Base-by-base conservation (phyloP, 2,329 filamentous ascomycete genomes). In the Diplodia sapinea region DNA sequence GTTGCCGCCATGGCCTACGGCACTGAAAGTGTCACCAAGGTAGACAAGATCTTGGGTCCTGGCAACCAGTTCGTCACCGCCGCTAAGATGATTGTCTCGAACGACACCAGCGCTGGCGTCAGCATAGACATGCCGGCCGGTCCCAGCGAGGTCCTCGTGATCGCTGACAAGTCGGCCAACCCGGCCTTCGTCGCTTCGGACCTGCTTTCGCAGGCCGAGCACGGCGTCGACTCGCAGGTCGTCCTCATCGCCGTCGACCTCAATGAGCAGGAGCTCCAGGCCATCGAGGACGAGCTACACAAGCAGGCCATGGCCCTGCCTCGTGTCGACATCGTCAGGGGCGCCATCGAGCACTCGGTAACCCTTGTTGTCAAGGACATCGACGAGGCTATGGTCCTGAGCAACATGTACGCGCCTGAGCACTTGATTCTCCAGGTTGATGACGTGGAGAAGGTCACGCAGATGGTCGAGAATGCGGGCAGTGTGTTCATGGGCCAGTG, bases 41-140 rank as follows among this genome's bases (percentile, higher is more conserved):
- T 99, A 8, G 95, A 99, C 85, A 99, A 99, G 87, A 97, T 99
- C 73, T 88, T 98, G 13, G 95, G 95, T 0, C 95, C 95, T 2
- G 95, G 95, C 43, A 99, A 99, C 81, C 95, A 98, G 79, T 99
- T 98, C 76, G 95, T 99, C 50, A 99, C 95, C 0, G 95, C 95
- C 0, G 95, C 92, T 64, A 99, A 99, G 87, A 99, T 99, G 95
- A 86, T 94, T 73, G 95, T 99, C 52, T 92, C 91, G 80, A 99
- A 99, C 79, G 95, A 99, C 78, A 98, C 95, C 54, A 96, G 93
- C 69, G 95, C 95, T 13, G 91, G 92, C 26, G 94, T 97, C 50
- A 90, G 93, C 79, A 99, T 99, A 74, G 95, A 99, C 77, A 99
- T 99, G 95, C 95, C 95, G 12, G 95, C 95, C 43, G 95, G 95